Conservation (phyloP, 148 eudicot species). For the Pouteria glomerata region DNA sequence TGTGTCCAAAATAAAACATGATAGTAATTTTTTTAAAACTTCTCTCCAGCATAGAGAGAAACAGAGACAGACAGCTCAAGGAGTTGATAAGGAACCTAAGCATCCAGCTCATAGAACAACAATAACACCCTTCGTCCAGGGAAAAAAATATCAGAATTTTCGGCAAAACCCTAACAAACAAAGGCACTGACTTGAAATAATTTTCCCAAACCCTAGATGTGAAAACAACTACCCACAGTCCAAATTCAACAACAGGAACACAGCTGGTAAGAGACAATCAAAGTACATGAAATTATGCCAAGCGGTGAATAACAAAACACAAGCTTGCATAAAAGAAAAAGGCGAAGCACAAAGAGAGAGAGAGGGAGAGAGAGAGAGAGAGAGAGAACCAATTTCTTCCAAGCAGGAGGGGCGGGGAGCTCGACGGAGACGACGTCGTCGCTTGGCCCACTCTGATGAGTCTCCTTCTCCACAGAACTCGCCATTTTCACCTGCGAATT, state of each 20-base stretch:
- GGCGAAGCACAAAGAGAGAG: background rate
- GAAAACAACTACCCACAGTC: background rate
- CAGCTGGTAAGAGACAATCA: no score
- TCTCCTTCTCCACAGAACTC: constrained; percentile 19
- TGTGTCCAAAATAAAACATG: no score
- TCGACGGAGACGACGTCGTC: constrained; percentile 32
- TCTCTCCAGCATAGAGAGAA: no score
- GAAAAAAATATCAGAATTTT: no score
- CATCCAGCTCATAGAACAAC: background rate
- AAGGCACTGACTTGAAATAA: background rate
- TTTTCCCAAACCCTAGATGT: background rate
- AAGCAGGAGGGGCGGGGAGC: constrained; percentile 43
- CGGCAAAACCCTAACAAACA: background rate
- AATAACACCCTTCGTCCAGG: no score
- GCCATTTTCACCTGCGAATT: constrained; percentile 32
- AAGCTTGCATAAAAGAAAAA: background rate
- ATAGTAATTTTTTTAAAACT: no score
- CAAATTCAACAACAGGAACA: no score
- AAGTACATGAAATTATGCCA: no score
- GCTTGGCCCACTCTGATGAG: background rate
- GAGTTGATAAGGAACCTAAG: background rate
- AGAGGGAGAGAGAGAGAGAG: constrained; percentile 13
- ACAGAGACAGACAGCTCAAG: background rate
- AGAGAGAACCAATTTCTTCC: constrained; percentile 44
- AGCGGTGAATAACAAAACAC: no score